These are phyloP conservation scores for Rhododendron vialii DNA, from an alignment of 148 eudicot genomes.

Conservation along the genomic window DNA sequence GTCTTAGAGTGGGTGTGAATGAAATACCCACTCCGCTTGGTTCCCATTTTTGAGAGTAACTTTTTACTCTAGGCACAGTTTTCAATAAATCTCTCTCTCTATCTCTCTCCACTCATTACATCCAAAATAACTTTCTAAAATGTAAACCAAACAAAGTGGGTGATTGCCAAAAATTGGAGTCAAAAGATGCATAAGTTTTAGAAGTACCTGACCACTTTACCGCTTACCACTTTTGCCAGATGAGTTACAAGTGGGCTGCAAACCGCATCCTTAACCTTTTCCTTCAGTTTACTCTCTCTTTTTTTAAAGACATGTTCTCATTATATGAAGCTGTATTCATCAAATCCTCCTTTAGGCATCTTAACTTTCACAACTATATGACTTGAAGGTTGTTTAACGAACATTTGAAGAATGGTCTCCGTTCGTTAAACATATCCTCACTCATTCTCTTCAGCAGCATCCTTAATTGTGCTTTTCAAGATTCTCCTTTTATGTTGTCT, in stretches of 20 bases:
- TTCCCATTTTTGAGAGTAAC: no score
- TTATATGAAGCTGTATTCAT: background rate
- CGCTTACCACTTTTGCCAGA: background rate
- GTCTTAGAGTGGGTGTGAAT: background rate
- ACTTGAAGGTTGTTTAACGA: background rate
- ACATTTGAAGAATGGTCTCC: background rate
- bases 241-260: background rate
- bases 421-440: background rate
- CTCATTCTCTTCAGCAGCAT: background rate
- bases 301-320: background rate
- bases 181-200: background rate
- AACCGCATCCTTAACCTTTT: background rate
- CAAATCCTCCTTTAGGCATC: background rate
- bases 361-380: background rate
- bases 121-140: no score
- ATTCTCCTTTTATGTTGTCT: background rate
- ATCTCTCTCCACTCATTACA: no score
- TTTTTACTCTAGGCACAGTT: no score
- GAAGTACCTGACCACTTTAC: background rate
- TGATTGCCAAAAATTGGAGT: background rate
- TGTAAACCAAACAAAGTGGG: no score
- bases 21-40: no score
- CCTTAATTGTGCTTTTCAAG: background rate
- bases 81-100: no score
- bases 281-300: background rate